Conservation (phyloP, 345 rosid species). For the Barbarea vulgaris region DNA sequence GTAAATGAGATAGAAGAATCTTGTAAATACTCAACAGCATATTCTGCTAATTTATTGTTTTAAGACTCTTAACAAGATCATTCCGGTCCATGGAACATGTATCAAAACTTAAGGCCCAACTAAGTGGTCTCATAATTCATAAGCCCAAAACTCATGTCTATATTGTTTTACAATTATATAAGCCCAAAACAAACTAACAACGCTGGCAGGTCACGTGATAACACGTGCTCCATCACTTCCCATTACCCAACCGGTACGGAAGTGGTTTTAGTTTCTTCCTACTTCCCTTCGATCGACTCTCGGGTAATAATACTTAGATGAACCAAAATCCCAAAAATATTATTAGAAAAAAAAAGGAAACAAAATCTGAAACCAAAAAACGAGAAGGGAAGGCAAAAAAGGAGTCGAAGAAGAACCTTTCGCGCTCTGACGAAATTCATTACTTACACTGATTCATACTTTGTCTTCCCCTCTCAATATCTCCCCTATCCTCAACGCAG, state of each 20-base stretch:
- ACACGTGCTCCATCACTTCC: slow-evolving; percentile 27
- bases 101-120: not conserved
- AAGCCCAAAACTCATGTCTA: not conserved
- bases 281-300: not conserved
- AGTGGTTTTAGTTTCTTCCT: slow-evolving; percentile 7
- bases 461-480: slow-evolving; percentile 9
- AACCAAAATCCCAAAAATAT: slow-evolving; percentile 4
- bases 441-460: slow-evolving; percentile 35
- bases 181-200: slow-evolving; percentile 16
- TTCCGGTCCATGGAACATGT: not conserved
- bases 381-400: slow-evolving; percentile 29
- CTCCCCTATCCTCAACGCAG: slow-evolving; percentile 8
- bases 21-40: not conserved
- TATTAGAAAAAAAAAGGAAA: not conserved
- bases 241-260: slow-evolving; percentile 31
- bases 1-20: not conserved
- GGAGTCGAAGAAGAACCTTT: slow-evolving; percentile 38
- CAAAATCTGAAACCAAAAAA: slow-evolving; percentile 40
- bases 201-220: slow-evolving; percentile 35
- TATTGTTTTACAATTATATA: not conserved
- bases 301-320: not conserved
- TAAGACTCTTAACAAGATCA: not conserved
- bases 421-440: slow-evolving; percentile 45
- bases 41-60: not conserved
- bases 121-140: not conserved